A percentile compares a stretch with the other conserved stretches of the same genome.
phyloP scores from a whole-genome alignment of 1,139 yeast species.

The Yamadazyma atmosphaerica region DNA sequence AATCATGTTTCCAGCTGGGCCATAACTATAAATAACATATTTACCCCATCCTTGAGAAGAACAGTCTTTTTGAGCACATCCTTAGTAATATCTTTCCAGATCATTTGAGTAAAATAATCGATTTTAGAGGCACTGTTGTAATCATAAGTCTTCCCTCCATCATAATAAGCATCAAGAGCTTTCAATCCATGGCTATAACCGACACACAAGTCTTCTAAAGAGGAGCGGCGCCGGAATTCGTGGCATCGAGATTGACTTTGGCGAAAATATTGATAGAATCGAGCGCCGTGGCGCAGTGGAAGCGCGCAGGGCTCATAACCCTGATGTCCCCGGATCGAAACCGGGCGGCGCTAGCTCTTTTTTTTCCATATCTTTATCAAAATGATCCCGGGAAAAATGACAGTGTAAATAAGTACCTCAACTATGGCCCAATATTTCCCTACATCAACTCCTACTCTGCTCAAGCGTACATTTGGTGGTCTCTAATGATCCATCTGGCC shows the following conservation, averaged over 20 bases:
- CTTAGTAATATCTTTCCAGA: constrained; percentile 75
- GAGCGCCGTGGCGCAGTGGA: constrained; percentile 98
- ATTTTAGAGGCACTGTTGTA: constrained; percentile 34
- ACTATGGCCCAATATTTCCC: no score
- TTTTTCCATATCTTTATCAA: no score
- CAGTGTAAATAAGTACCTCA: no score
- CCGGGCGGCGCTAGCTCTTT: constrained; percentile 87
- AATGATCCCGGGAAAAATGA: no score
- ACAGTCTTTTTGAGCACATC: constrained; percentile 69
- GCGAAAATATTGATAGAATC: no score
- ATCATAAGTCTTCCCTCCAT: constrained; percentile 62
- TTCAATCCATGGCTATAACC: constrained; percentile 57
- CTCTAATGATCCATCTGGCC: no score
- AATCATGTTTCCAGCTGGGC: constrained; percentile 51
- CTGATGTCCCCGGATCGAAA: constrained; percentile 99
- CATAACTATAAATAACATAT: constrained; percentile 54
- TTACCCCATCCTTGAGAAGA: constrained; percentile 46
- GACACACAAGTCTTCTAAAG: constrained; percentile 84
- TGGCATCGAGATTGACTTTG: no score
- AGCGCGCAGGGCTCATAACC: constrained; percentile 99
- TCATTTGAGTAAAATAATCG: constrained; percentile 84
- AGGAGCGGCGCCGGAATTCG: no score
- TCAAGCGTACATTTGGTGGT: no score
- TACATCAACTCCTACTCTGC: no score
- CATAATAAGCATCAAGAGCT: constrained; percentile 82